A percentile compares a stretch with the other conserved stretches of the same genome.
Conservation (phyloP, 352 stramenopile genomes). For the Blastocystis sp. region DNA sequence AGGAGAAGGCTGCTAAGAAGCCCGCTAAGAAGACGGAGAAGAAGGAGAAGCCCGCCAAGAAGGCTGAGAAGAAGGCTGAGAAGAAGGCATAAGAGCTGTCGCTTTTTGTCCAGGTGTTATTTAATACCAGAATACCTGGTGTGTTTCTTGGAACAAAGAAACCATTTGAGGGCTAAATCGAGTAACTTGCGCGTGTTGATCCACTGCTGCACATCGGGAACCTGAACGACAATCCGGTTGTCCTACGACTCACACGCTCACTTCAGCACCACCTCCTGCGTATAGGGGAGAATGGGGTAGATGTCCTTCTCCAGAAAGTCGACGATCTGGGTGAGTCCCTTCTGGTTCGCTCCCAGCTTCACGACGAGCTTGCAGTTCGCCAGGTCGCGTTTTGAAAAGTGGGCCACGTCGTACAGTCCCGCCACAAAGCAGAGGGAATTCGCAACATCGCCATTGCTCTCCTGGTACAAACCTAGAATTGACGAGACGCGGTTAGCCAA, state of each 20-base stretch:
- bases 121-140: conserved; percentile 30
- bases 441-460: neutral
- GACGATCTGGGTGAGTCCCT: conserved; percentile 2
- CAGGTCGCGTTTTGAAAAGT: conserved; percentile 5
- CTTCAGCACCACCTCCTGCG: neutral
- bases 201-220: conserved; percentile 15
- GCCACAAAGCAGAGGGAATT: conserved; percentile 9
- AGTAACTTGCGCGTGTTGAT: conserved; percentile 38
- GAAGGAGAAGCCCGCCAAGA: neutral
- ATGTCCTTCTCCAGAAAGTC: conserved; percentile 37
- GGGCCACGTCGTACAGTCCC: conserved; percentile 23
- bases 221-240: neutral
- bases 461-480: conserved; percentile 14
- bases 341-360: conserved; percentile 37
- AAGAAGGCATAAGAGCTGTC: conserved; percentile 22
- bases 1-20: conserved; percentile 21
- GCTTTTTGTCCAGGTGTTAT: conserved; percentile 46
- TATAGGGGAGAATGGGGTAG: conserved; percentile 44
- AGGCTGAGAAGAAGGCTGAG: conserved; percentile 7
- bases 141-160: conserved; percentile 62
- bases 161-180: conserved; percentile 10
- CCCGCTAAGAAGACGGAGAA: conserved; percentile 11
- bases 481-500: neutral
- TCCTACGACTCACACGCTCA: neutral
- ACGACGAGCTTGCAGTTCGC: neutral